Evolutionary conservation across 75 land plant genomes (phyloP).

Genomic region (Sequoiadendron giganteum): DNA sequence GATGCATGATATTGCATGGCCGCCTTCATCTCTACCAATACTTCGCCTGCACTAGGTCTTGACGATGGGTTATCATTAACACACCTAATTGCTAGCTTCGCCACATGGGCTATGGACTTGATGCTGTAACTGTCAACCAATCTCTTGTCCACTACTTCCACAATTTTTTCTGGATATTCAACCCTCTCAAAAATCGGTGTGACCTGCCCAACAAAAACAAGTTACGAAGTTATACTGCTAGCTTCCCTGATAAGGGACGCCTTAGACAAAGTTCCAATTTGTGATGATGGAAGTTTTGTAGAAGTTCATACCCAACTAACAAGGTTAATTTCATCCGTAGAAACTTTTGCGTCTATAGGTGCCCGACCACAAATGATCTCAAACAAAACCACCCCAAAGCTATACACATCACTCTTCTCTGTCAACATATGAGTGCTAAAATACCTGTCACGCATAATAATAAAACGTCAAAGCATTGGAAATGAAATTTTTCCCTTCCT

Average conservation of each 20-base stretch:
- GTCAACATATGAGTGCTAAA: constrained; percentile 8
- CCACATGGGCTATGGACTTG: neutral
- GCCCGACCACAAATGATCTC: neutral
- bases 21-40: neutral
- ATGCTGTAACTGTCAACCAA: neutral
- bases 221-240: no score
- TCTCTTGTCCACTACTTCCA: neutral
- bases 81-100: neutral
- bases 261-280: no score
- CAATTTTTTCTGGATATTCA: neutral
- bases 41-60: neutral
- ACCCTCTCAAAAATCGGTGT: neutral
- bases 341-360: neutral
- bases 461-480: neutral
- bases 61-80: neutral
- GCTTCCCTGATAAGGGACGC: no score
- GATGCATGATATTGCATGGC: neutral
- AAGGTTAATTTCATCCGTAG: neutral
- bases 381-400: constrained; percentile 18
- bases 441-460: neutral
- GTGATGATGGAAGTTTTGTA: neutral
- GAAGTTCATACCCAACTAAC: neutral
- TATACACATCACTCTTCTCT: constrained; percentile 15
- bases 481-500: neutral
- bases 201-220: neutral